phyloP scores from a whole-genome alignment of 1,284 basidiomycete species.

The Cystobasidiaceae sp. region DNA sequence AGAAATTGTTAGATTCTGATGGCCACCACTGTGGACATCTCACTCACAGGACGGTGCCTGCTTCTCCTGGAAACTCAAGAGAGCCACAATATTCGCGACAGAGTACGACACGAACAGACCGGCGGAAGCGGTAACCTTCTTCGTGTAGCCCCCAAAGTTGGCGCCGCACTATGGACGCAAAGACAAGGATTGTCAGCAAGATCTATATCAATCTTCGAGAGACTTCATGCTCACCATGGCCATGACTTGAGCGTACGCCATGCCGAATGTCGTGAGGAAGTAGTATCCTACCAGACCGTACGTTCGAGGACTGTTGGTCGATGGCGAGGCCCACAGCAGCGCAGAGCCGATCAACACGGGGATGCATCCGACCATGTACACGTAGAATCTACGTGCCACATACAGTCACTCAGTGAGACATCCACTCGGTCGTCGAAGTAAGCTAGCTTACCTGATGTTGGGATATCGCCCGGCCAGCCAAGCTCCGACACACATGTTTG shows the following conservation, averaged over 20 bases:
- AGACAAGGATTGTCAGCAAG: background rate
- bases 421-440: background rate
- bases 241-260: conserved; percentile 8
- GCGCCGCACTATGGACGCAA: background rate
- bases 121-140: background rate
- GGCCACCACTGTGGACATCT: background rate
- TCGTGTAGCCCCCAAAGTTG: conserved; percentile 4
- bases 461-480: conserved; percentile 1
- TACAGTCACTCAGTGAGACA: background rate
- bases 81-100: background rate
- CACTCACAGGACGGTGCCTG: background rate
- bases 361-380: background rate
- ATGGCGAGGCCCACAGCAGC: conserved; percentile 1
- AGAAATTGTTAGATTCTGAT: background rate
- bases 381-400: background rate
- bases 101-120: conserved; percentile 4
- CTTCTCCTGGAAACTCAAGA: background rate
- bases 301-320: background rate
- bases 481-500: conserved; percentile 5
- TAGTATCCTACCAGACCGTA: background rate
- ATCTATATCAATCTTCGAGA: background rate
- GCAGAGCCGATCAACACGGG: conserved; percentile 4
- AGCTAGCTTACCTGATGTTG: background rate
- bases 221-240: background rate
- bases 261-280: conserved; percentile 2